These are phyloP conservation scores for Metschnikowia koreensis DNA, from an alignment of 805 yeast species.

Conservation along the genomic window DNA sequence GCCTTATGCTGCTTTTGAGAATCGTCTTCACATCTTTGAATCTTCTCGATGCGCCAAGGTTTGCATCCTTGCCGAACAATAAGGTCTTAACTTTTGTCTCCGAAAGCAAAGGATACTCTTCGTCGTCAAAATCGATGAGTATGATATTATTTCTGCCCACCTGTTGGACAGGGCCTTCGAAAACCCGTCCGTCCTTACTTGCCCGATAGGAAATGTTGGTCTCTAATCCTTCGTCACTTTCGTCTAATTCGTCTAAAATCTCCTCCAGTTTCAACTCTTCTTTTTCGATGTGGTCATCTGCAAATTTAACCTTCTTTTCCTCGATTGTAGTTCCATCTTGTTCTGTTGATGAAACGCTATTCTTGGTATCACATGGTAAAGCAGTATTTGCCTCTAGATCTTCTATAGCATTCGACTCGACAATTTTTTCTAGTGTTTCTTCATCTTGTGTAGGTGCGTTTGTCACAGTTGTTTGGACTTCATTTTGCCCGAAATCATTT, in stretches of 20 bases:
- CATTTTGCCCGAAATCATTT: not conserved
- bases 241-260: not conserved
- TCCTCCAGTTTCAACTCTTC: conserved; percentile 2
- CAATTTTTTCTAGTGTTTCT: not conserved
- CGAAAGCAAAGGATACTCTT: conserved; percentile 24
- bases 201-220: conserved; percentile 9
- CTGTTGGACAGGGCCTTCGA: conserved; percentile 69
- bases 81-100: conserved; percentile 27
- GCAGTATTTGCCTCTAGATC: not conserved
- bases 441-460: not conserved
- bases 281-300: conserved; percentile 15
- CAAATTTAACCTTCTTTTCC: conserved; percentile 24
- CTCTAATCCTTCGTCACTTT: conserved; percentile 1
- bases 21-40: conserved; percentile 55
- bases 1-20: conserved; percentile 27
- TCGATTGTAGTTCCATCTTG: not conserved
- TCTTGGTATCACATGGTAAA: too few species aligned
- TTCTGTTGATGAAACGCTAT: not conserved
- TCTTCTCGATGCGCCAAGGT: conserved; percentile 50
- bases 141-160: conserved; percentile 55
- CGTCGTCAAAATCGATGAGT: conserved; percentile 48
- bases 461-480: not conserved
- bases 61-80: conserved; percentile 64
- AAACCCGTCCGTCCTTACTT: conserved; percentile 25
- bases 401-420: not conserved